phyloP scores from a whole-genome alignment of 345 rosid species.

The Ceriops tagal region DNA sequence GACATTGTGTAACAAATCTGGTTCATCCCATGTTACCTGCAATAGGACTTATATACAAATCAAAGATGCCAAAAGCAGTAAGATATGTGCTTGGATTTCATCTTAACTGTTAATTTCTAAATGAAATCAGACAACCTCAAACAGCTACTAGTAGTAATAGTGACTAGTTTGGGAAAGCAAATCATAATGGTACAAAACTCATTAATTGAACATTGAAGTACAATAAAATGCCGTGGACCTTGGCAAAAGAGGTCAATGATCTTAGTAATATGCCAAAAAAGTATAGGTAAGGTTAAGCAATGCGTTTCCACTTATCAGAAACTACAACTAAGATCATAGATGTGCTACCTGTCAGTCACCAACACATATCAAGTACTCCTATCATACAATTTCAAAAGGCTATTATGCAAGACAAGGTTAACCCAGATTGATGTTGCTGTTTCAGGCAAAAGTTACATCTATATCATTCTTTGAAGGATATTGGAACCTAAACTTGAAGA shows the following conservation, averaged over 20 bases:
- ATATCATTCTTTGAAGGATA: neutral
- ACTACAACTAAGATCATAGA: conserved; percentile 13
- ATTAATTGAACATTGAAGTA: conserved; percentile 2
- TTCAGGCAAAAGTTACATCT: neutral
- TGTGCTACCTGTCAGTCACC: conserved; percentile 1
- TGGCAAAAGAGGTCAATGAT: neutral
- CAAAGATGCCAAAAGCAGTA: neutral
- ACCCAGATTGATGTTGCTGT: neutral
- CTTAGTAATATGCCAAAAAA: too few relatives aligned
- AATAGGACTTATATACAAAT: neutral
- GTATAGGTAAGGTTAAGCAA: neutral
- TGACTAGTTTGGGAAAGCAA: neutral
- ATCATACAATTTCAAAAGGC: neutral
- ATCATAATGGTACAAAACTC: conserved; percentile 6
- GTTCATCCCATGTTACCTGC: conserved; percentile 99
- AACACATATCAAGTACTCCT: neutral
- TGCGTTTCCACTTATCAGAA: conserved; percentile 10
- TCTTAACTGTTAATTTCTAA: too few relatives aligned
- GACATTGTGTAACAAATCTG: conserved; percentile 88
- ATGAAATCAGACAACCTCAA: too few relatives aligned
- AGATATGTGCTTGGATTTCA: neutral
- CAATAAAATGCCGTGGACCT: neutral
- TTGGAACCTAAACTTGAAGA: neutral
- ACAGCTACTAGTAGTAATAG: too few relatives aligned
- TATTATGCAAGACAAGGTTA: neutral